Evolutionary conservation across 345 rosid genomes (phyloP).

Genomic region (Hibiscus syriacus): DNA sequence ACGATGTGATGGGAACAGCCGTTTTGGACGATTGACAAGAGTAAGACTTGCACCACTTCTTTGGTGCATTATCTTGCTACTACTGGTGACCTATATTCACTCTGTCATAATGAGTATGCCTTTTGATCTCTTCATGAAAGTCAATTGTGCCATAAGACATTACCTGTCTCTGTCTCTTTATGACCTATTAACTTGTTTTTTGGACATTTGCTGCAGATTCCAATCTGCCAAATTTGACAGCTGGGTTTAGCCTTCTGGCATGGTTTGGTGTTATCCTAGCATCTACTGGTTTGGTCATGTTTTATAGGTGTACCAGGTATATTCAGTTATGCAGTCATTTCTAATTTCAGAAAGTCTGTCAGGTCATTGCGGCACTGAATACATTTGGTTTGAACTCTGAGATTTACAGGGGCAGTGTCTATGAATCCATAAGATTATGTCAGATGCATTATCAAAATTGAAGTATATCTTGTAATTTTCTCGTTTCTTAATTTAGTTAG

Average conservation of each 20-base stretch:
- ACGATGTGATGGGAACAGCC: constrained; percentile 62
- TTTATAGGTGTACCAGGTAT: constrained; percentile 96
- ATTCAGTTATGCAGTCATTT: background rate
- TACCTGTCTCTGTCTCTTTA: background rate
- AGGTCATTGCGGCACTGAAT: constrained; percentile 1
- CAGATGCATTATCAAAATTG: background rate
- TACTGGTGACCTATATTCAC: constrained; percentile 57
- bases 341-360: background rate
- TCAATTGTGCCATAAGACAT: constrained; percentile 12
- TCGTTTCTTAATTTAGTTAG: background rate
- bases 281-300: constrained; percentile 62
- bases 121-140: constrained; percentile 13
- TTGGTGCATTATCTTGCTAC: constrained; percentile 60
- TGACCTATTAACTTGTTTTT: background rate
- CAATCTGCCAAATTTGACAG: constrained; percentile 66
- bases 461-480: background rate
- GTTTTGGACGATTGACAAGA: constrained; percentile 68
- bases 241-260: constrained; percentile 72
- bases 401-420: background rate
- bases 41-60: constrained; percentile 84
- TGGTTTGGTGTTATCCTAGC: constrained; percentile 80
- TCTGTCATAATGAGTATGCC: constrained; percentile 67
- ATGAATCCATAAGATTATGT: background rate
- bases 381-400: background rate
- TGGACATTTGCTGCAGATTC: constrained; percentile 46